These are phyloP conservation scores for Fusarium brevicatenulatum DNA, from an alignment of 2,329 filamentous ascomycete species.

Conservation along the genomic window DNA sequence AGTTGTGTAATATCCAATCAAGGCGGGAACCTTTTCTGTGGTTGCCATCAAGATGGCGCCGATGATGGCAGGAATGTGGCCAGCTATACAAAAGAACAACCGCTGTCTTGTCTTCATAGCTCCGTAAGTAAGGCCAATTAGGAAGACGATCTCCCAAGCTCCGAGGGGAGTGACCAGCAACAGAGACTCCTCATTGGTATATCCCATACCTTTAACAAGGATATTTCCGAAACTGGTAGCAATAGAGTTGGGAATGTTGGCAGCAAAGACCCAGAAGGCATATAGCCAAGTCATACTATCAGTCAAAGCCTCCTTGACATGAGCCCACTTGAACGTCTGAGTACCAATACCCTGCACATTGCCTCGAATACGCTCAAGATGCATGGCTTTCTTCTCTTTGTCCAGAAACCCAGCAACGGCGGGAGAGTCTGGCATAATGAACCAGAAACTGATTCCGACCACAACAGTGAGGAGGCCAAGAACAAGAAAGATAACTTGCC, in stretches of 20 bases:
- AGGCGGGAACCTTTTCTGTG: slow-evolving; percentile 34
- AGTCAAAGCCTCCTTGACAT: slow-evolving; percentile 27
- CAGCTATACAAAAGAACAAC: neutral
- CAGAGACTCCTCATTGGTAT: neutral
- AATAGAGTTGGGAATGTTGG: slow-evolving; percentile 33
- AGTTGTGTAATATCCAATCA: slow-evolving; percentile 35
- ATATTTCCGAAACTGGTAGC: slow-evolving; percentile 10
- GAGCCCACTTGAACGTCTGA: slow-evolving; percentile 31
- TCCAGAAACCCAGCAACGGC: neutral
- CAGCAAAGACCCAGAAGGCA: slow-evolving; percentile 36
- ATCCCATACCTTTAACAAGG: neutral
- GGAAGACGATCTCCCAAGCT: neutral
- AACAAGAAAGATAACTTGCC: neutral
- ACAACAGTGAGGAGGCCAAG: neutral
- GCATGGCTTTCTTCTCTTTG: neutral
- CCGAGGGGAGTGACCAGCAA: neutral
- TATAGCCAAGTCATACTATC: slow-evolving; percentile 37
- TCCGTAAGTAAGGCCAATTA: neutral
- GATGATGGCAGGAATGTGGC: slow-evolving; percentile 22
- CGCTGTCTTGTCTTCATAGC: neutral
- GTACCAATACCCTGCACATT: neutral
- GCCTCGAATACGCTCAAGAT: neutral
- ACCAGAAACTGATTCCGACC: neutral
- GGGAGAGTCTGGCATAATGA: neutral
- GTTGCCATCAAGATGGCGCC: slow-evolving; percentile 38